These are phyloP conservation scores for Nemania sp. DNA, from an alignment of 2,329 filamentous ascomycete species.

Conservation along the genomic window DNA sequence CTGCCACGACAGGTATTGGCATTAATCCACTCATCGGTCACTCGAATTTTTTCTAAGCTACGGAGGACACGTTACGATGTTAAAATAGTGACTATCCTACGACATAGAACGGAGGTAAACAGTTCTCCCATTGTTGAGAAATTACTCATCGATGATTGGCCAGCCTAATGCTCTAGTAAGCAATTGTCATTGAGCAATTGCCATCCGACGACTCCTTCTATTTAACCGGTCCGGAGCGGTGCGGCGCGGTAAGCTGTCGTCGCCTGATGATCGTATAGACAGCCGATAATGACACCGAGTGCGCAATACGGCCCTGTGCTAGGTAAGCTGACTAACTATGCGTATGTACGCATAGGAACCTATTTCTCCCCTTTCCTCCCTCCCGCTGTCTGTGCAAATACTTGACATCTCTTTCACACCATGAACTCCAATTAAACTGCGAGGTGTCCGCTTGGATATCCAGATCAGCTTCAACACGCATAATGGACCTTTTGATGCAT, in stretches of 20 bases:
- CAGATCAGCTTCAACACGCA: no score
- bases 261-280: neutral
- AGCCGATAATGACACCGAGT: slow-evolving; percentile 13
- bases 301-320: neutral
- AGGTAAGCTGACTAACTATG: slow-evolving; percentile 23
- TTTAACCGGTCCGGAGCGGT: neutral
- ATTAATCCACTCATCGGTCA: neutral
- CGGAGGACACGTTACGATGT: neutral
- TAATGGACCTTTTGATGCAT: neutral
- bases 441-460: neutral
- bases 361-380: no score
- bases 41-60: neutral
- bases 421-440: neutral
- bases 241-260: neutral
- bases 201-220: slow-evolving; percentile 6
- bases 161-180: neutral
- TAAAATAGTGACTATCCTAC: neutral
- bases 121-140: neutral
- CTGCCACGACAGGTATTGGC: neutral
- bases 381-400: neutral
- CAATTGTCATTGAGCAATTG: slow-evolving; percentile 23
- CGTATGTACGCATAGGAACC: neutral
- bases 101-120: neutral
- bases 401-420: neutral
- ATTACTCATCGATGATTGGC: neutral